Percentiles rank a stretch among this genome's conserved stretches.
Conservation (phyloP, 345 rosid genomes). For the Eucalyptus marginata region DNA sequence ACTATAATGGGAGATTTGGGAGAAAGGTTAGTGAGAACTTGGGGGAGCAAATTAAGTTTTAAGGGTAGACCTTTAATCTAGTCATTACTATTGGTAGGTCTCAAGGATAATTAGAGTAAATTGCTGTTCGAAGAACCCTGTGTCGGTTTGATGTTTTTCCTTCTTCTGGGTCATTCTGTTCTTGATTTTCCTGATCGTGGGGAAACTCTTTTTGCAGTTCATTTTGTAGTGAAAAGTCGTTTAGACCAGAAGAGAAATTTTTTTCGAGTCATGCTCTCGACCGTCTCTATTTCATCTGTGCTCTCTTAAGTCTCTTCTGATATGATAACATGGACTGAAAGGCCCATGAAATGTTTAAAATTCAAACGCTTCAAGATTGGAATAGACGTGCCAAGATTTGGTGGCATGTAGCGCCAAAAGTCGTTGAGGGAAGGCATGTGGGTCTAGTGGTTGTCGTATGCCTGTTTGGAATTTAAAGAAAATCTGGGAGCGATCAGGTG, state of each 20-base stretch:
- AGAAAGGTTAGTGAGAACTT: not conserved
- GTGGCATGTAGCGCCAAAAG: not conserved
- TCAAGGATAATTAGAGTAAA: not conserved
- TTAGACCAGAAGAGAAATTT: not conserved
- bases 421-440: not conserved
- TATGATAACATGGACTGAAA: not conserved
- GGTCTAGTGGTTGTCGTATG: not conserved
- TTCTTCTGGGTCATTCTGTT: not conserved
- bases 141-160: not conserved
- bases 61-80: not conserved
- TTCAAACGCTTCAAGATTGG: not conserved
- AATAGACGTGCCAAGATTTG: not conserved
- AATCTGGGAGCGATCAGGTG: not conserved
- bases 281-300: not conserved
- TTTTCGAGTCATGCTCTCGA: not conserved
- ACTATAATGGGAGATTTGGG: not conserved
- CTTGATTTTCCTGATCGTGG: not conserved
- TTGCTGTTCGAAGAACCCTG: not conserved
- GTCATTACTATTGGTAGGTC: not conserved
- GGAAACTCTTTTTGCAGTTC: slow-evolving; percentile 3
- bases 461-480: not conserved
- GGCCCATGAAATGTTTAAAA: not conserved
- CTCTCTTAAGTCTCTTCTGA: not conserved
- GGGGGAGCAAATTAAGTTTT: not conserved
- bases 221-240: not conserved